Evolutionary conservation across 2,329 filamentous ascomycete species (phyloP).

Genomic region (Aureobasidium sp.): DNA sequence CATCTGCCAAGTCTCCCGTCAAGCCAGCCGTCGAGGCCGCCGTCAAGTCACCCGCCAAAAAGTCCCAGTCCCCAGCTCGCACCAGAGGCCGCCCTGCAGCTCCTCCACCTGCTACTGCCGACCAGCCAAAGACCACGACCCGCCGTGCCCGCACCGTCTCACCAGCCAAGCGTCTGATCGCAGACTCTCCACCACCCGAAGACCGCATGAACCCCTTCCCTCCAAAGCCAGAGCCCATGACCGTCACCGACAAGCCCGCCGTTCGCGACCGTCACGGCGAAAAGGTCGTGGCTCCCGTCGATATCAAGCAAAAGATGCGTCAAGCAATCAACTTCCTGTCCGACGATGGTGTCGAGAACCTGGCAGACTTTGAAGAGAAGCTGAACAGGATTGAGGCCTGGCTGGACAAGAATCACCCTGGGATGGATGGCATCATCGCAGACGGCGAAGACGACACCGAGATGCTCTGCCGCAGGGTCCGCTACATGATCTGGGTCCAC

Average conservation of each 20-base stretch:
- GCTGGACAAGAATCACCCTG: not conserved
- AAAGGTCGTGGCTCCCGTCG: not conserved
- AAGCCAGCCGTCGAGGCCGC: no score
- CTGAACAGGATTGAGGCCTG: not conserved
- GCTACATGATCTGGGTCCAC: not conserved
- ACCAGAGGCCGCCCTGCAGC: not conserved
- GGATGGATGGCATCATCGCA: not conserved
- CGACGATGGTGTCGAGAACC: conserved; percentile 11
- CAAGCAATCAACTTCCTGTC: conserved; percentile 10
- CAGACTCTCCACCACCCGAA: conserved; percentile 1
- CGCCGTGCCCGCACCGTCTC: not conserved
- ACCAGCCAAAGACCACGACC: not conserved
- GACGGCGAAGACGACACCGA: not conserved
- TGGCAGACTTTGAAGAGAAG: not conserved
- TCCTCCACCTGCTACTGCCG: not conserved
- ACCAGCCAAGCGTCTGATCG: not conserved
- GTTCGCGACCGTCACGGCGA: conserved; percentile 8
- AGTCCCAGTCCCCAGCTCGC: not conserved
- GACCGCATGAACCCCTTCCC: conserved; percentile 1
- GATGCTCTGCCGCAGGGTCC: not conserved
- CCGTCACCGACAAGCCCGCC: conserved; percentile 3
- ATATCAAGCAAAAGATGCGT: not conserved
- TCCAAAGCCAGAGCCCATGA: not conserved
- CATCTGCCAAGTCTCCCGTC: no score
- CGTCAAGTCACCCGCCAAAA: not conserved